A percentile compares a stretch with the other conserved stretches of the same genome.
Evolutionary conservation across 2,329 filamentous ascomycete species (phyloP).

Genomic region (Exophiala calicioides): DNA sequence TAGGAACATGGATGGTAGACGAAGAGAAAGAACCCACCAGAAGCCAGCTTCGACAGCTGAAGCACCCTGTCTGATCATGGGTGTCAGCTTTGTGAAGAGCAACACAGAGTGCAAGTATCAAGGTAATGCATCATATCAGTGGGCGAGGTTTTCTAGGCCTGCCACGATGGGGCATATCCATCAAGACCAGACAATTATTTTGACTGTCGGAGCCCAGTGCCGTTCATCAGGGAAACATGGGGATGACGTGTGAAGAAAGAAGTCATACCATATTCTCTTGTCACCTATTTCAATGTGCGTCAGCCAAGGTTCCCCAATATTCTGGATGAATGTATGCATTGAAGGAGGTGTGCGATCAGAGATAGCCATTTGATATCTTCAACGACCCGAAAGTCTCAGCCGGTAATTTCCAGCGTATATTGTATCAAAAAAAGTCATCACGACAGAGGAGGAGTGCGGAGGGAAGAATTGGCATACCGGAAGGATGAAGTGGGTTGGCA

Average conservation of each 20-base stretch:
- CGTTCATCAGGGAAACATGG: constrained; percentile 70
- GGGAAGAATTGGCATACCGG: constrained; percentile 10
- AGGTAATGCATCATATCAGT: constrained; percentile 72
- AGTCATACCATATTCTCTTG: constrained; percentile 7
- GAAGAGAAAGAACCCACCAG: neutral
- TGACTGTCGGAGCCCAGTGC: constrained; percentile 92
- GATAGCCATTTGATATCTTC: constrained; percentile 85
- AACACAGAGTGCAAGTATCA: too few species aligned
- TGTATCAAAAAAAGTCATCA: constrained; percentile 62
- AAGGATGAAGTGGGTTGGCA: neutral
- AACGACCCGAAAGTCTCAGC: constrained; percentile 70
- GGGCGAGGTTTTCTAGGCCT: constrained; percentile 99
- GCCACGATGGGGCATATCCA: constrained; percentile 86
- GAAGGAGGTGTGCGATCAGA: constrained; percentile 58
- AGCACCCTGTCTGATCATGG: too few species aligned
- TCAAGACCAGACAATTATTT: constrained; percentile 62
- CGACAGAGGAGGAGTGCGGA: constrained; percentile 36
- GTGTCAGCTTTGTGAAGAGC: too few species aligned
- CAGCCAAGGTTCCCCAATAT: constrained; percentile 2
- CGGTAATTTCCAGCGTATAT: constrained; percentile 96
- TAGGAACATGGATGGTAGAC: constrained; percentile 41
- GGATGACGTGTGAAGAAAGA: constrained; percentile 21
- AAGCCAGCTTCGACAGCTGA: constrained; percentile 1
- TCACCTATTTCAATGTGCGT: constrained; percentile 6
- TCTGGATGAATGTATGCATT: neutral